Evolutionary conservation across 1,139 yeast species (phyloP).

Genomic region (Pichia sp.): DNA sequence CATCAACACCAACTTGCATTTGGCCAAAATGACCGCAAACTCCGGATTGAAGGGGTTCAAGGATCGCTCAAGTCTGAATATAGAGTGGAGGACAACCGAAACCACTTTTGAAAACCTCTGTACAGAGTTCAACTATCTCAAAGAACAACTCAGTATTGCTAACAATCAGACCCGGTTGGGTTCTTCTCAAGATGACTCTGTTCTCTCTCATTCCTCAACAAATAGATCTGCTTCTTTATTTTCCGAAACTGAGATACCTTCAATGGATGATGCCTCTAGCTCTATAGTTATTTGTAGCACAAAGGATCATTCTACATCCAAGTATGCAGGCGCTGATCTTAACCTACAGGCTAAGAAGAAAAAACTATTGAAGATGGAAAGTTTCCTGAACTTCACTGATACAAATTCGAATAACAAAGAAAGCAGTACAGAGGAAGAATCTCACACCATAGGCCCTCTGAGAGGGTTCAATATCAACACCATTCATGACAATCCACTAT

Average conservation of each 20-base stretch:
- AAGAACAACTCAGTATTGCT: slow-evolving; percentile 25
- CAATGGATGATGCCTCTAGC: slow-evolving; percentile 5
- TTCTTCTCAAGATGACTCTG: slow-evolving; percentile 3
- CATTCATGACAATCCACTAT: slow-evolving; percentile 6
- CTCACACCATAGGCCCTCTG: slow-evolving; percentile 15
- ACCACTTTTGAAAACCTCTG: slow-evolving; percentile 47
- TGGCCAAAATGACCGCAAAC: slow-evolving; percentile 19
- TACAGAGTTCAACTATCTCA: slow-evolving; percentile 42
- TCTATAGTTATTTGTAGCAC: neutral
- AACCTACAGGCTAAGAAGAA: slow-evolving; percentile 8
- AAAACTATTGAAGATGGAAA: slow-evolving; percentile 27
- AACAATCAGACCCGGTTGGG: slow-evolving; percentile 15
- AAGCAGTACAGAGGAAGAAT: neutral
- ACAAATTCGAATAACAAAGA: neutral
- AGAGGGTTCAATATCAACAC: slow-evolving; percentile 22
- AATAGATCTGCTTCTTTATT: slow-evolving; percentile 11
- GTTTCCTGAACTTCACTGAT: slow-evolving; percentile 23
- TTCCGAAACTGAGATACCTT: slow-evolving; percentile 8
- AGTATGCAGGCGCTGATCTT: neutral
- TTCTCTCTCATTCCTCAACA: neutral
- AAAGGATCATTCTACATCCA: neutral
- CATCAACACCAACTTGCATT: neutral
- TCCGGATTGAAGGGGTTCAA: slow-evolving; percentile 21
- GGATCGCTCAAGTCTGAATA: slow-evolving; percentile 9
- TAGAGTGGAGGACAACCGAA: slow-evolving; percentile 41